Evolutionary conservation across 1,139 yeast species (phyloP).

Genomic region (Geotrichum armillariae): DNA sequence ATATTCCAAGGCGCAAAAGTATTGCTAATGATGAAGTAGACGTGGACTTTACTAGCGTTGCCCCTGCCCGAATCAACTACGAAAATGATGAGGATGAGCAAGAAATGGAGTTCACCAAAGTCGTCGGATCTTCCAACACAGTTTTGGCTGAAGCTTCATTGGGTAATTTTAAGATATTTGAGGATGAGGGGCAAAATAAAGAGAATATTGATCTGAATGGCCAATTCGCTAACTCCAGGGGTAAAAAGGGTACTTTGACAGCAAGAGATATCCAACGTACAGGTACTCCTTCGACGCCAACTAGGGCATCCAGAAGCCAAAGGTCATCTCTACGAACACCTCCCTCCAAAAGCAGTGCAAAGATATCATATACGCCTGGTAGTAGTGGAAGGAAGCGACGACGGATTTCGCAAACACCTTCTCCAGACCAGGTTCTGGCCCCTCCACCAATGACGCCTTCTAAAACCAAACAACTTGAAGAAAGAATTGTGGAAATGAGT

Average conservation of each 20-base stretch:
- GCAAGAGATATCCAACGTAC: background rate
- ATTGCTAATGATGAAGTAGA: constrained; percentile 2
- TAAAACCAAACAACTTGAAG: constrained; percentile 11
- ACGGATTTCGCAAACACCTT: background rate
- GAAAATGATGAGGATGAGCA: constrained; percentile 2
- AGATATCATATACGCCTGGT: constrained; percentile 1
- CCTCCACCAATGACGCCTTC: constrained; percentile 20
- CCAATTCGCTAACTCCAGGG: background rate
- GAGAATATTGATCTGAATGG: constrained; percentile 3
- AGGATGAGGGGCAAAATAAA: constrained; percentile 5
- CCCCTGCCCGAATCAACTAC: background rate
- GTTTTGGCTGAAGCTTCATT: constrained; percentile 20
- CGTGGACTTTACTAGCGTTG: constrained; percentile 10
- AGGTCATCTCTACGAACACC: constrained; percentile 10
- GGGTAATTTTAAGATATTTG: constrained; percentile 21
- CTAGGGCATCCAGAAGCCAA: constrained; percentile 9
- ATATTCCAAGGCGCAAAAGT: background rate
- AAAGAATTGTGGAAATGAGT: constrained; percentile 16
- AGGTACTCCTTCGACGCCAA: constrained; percentile 2
- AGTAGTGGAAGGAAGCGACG: constrained; percentile 14
- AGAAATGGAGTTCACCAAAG: constrained; percentile 15
- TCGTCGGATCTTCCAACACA: background rate
- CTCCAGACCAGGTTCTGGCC: background rate
- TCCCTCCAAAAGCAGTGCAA: constrained; percentile 1
- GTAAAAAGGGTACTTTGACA: background rate